These are phyloP conservation scores for Sarocladiaceae sp. DNA, from an alignment of 2,329 filamentous ascomycete genomes.

Conservation along the genomic window DNA sequence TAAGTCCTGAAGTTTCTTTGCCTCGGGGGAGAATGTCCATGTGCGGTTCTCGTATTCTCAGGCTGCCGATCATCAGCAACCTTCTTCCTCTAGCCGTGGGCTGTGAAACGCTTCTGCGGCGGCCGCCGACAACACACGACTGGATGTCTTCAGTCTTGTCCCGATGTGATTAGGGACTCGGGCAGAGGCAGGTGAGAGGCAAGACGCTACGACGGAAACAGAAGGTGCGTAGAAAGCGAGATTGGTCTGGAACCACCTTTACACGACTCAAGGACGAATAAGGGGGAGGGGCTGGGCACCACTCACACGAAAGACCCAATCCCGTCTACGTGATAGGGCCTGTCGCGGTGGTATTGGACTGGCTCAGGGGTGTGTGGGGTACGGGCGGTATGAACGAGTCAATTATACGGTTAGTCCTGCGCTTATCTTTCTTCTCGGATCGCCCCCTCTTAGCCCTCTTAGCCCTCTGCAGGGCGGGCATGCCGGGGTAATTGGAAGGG, in stretches of 20 bases:
- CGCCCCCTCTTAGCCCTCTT: neutral
- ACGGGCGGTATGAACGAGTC: neutral
- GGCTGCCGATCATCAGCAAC: neutral
- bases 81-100: neutral
- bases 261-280: neutral
- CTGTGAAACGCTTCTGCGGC: neutral
- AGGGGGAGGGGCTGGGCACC: neutral
- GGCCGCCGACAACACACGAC: neutral
- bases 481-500: neutral
- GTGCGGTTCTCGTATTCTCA: neutral
- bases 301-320: neutral
- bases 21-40: neutral
- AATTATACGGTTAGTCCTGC: neutral
- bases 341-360: neutral
- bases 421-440: neutral
- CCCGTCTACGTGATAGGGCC: neutral
- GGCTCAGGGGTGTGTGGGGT: neutral
- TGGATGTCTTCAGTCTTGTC: neutral
- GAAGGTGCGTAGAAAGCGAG: neutral
- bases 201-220: neutral
- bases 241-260: neutral
- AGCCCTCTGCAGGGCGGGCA: neutral
- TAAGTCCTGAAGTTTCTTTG: neutral
- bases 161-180: neutral
- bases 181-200: neutral